Evolutionary conservation across 2,329 filamentous ascomycete species (phyloP), one percentile per base, ranked within the genome.

Genomic region (Lachnellula willkommii): DNA sequence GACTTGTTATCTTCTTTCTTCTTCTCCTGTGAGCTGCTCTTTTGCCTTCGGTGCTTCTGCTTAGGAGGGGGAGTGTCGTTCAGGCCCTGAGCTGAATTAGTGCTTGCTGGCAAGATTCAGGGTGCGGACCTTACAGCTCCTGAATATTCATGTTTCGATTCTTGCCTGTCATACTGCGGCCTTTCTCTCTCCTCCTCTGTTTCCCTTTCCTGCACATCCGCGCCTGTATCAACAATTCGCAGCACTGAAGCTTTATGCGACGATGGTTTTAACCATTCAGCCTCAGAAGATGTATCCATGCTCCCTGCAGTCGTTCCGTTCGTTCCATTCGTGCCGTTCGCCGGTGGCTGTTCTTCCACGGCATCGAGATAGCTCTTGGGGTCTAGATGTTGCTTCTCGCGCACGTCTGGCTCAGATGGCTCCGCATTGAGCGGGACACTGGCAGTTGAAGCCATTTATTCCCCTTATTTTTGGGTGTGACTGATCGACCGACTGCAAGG

Each of bases 291-390:
- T 12, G 20, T 45, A 43, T 35, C 48, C 15, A 8, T 11, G 24
- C 36, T 49, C 24, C 35, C 49, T 8, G 24, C 32, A 40, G 14
- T 50, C 11, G 52, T n/a, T 17, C 22, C 54, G 50, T 55, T 56
- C 9, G 22, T 47, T 14, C 50, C 52, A 26, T 57, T 50, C 4
- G 37, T 47, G 22, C 46, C 57, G 24, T 55, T 47, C n/a, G 47
- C 28, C 6, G 51, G 55, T 47, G 60, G 46, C 17, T 57, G 56
- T 49, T 66, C 60, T 52, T 69, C 63, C 4, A 62, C 66, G 32
- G 65, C 73, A 60, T 70, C 70, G 47, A 69, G 71, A 55, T 74
- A 74, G 26, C 70, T 73, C 58, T 74, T 76, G 14, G 61, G 73
- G 40, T 68, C 64, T 8, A 72, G 65, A 43, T 69, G 54, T 28